phyloP scores from a whole-genome alignment of 2,329 filamentous ascomycete genomes.

The Sclerotinia borealis region DNA sequence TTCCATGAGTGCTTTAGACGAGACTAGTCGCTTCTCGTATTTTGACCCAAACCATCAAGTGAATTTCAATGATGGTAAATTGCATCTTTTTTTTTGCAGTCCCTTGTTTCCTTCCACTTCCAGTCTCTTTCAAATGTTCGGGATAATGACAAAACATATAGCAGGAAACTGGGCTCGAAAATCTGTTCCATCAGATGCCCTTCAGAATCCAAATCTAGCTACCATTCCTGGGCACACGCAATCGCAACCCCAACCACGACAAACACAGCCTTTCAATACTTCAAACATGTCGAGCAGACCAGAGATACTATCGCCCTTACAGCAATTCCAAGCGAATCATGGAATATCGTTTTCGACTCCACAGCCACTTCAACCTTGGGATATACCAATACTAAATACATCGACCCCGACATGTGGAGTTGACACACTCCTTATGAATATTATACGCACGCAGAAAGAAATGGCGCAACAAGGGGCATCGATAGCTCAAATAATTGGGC shows the following conservation, averaged over 20 bases:
- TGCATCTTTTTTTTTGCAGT: background rate
- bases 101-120: background rate
- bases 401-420: slow-evolving; percentile 31
- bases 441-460: slow-evolving; percentile 35
- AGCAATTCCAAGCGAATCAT: background rate
- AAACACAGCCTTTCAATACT: background rate
- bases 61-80: slow-evolving; percentile 5
- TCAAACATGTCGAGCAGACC: background rate
- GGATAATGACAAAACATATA: background rate
- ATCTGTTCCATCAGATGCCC: background rate
- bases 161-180: slow-evolving; percentile 4
- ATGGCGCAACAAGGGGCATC: slow-evolving; percentile 29
- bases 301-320: background rate
- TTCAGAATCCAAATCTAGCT: background rate
- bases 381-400: slow-evolving; percentile 32
- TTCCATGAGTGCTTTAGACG: background rate
- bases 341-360: background rate
- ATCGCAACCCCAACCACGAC: background rate
- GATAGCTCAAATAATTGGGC: slow-evolving; percentile 31
- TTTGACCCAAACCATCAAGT: background rate
- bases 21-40: background rate
- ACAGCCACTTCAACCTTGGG: slow-evolving; percentile 24
- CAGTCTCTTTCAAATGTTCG: background rate
- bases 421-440: slow-evolving; percentile 34
- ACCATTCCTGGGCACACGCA: background rate